Evolutionary conservation across 805 yeast species (phyloP).

Genomic region (Ogataea nitratoaversa): DNA sequence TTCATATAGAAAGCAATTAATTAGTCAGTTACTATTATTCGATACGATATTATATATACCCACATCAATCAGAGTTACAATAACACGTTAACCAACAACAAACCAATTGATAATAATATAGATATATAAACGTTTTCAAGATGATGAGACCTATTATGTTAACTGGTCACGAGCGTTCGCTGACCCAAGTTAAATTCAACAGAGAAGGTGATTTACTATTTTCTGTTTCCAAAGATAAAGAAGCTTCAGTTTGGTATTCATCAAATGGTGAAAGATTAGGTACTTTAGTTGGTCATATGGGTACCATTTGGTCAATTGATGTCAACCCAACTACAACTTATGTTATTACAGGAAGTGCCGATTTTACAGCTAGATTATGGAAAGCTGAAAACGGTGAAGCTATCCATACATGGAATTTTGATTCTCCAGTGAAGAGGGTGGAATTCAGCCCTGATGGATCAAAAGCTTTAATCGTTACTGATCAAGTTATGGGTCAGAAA

Average conservation of each 20-base stretch:
- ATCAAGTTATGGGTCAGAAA: slow-evolving; percentile 84
- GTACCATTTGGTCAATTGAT: slow-evolving; percentile 95
- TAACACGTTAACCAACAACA: not conserved
- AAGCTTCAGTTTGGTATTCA: slow-evolving; percentile 90
- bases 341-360: slow-evolving; percentile 89
- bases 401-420: slow-evolving; percentile 65
- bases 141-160: slow-evolving; percentile 65
- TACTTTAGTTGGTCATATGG: slow-evolving; percentile 82
- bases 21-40: too few species aligned
- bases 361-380: slow-evolving; percentile 83
- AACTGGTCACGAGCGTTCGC: slow-evolving; percentile 96
- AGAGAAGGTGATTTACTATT: slow-evolving; percentile 91
- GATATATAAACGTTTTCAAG: slow-evolving; percentile 8
- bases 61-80: too few species aligned
- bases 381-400: slow-evolving; percentile 72
- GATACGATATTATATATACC: too few species aligned
- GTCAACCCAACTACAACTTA: slow-evolving; percentile 65
- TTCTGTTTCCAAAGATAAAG: slow-evolving; percentile 87
- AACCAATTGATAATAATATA: not conserved
- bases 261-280: slow-evolving; percentile 96
- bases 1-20: too few species aligned
- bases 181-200: slow-evolving; percentile 94
- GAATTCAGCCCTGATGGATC: slow-evolving; percentile 74
- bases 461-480: slow-evolving; percentile 72
- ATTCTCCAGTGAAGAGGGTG: slow-evolving; percentile 88